A percentile compares a stretch with the other conserved stretches of the same genome.
Evolutionary conservation across 2,329 filamentous ascomycete species (phyloP).

Genomic region (Lojkania enalia): DNA sequence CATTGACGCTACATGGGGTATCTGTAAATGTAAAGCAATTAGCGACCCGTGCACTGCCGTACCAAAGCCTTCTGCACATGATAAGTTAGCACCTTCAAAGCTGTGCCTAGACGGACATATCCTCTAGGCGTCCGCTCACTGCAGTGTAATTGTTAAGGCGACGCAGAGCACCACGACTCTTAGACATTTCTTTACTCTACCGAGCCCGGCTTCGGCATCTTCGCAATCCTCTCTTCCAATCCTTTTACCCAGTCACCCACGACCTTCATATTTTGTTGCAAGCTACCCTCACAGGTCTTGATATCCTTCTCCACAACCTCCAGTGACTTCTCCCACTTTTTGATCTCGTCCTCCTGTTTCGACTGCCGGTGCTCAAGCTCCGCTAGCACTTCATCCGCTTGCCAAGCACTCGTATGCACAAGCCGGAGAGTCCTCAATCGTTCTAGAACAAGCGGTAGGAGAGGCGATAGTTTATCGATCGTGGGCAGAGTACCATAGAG

Average conservation of each 20-base stretch:
- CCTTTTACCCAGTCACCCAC: constrained; percentile 89
- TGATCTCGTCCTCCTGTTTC: constrained; percentile 81
- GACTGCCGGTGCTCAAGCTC: constrained; percentile 77
- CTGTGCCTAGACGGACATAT: too few relatives aligned
- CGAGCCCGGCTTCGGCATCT: constrained; percentile 18
- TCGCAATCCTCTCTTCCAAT: constrained; percentile 74
- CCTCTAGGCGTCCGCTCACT: too few relatives aligned
- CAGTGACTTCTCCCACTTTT: constrained; percentile 81
- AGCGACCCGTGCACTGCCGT: too few relatives aligned
- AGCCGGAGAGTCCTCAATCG: constrained; percentile 79
- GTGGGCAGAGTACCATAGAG: constrained; percentile 87
- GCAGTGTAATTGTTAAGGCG: too few relatives aligned
- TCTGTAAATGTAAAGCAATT: too few relatives aligned
- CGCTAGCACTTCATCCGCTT: constrained; percentile 75
- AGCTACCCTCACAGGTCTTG: constrained; percentile 67
- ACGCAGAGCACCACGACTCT: too few relatives aligned
- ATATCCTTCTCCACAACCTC: constrained; percentile 78
- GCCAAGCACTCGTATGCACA: constrained; percentile 85
- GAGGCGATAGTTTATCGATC: constrained; percentile 81
- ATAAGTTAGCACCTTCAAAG: too few relatives aligned
- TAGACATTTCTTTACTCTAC: too few relatives aligned
- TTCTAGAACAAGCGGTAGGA: constrained; percentile 83
- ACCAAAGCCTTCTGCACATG: too few relatives aligned
- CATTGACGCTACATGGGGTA: too few relatives aligned
- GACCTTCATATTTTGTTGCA: constrained; percentile 79